Evolutionary conservation across 2,329 filamentous ascomycete species (phyloP).

Genomic region (Elsinoe necatrix): DNA sequence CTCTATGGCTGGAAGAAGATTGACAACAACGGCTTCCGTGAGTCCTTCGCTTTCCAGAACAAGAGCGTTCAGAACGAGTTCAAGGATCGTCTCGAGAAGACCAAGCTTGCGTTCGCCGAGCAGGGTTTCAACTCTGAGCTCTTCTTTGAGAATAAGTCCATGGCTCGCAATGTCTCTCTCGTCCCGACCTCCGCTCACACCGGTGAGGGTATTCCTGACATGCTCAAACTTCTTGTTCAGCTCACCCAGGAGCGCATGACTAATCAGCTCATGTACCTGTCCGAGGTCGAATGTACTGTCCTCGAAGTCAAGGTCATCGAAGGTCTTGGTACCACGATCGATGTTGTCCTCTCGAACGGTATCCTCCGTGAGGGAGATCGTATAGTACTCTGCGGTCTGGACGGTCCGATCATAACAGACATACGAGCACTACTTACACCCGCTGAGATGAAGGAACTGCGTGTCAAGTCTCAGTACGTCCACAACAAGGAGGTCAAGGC

Average conservation of each 20-base stretch:
- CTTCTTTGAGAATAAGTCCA: constrained; percentile 96
- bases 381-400: constrained; percentile 91
- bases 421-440: constrained; percentile 91
- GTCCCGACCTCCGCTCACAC: constrained; percentile 96
- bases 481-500: constrained; percentile 99
- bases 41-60: constrained; percentile 81
- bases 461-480: constrained; percentile 91
- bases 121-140: constrained; percentile 97
- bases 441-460: constrained; percentile 83
- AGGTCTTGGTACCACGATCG: constrained; percentile 96
- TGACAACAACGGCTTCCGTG: constrained; percentile 96
- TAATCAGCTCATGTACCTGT: constrained; percentile 93
- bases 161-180: constrained; percentile 89
- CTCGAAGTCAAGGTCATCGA: constrained; percentile 99
- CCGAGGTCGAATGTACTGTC: constrained; percentile 94
- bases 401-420: constrained; percentile 89
- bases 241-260: constrained; percentile 98
- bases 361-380: constrained; percentile 88
- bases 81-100: constrained; percentile 77
- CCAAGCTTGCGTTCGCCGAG: constrained; percentile 88
- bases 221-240: constrained; percentile 89
- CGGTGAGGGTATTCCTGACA: constrained; percentile 97
- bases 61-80: constrained; percentile 94
- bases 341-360: constrained; percentile 94
- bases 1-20: constrained; percentile 98